Percentiles rank a stretch among this genome's conserved stretches.
phyloP scores from a whole-genome alignment of 305 asterid species.

The Solanum hybrid region DNA sequence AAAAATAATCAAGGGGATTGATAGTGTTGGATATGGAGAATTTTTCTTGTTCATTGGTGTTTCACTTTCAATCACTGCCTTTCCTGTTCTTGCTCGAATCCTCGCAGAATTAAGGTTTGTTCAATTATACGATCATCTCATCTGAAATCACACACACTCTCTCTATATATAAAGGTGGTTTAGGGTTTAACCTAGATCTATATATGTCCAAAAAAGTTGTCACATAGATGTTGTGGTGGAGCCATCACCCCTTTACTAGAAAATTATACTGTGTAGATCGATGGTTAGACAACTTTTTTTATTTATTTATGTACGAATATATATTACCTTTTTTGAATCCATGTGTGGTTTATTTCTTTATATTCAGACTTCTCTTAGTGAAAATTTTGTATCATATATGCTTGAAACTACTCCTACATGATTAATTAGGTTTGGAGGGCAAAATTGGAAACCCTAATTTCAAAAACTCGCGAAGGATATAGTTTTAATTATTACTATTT shows the following conservation, averaged over 20 bases:
- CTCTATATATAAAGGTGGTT: not conserved
- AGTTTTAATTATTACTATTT: not conserved
- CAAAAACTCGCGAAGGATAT: not conserved
- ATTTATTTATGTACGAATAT: not conserved
- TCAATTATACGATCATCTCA: not conserved
- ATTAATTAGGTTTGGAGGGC: not conserved
- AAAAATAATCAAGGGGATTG: slow-evolving; percentile 2
- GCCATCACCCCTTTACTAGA: not conserved
- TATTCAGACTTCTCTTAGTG: not conserved
- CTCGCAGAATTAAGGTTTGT: slow-evolving; percentile 26
- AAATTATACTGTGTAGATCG: not conserved
- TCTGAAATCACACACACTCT: not conserved
- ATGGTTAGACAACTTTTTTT: not conserved
- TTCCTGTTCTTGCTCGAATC: slow-evolving; percentile 48
- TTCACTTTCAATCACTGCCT: slow-evolving; percentile 42
- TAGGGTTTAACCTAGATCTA: not conserved
- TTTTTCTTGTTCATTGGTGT: slow-evolving; percentile 34
- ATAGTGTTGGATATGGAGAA: slow-evolving; percentile 12
- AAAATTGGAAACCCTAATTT: not conserved
- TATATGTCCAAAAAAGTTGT: not conserved
- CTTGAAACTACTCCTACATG: not conserved
- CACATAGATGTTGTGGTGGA: not conserved
- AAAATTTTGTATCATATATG: not conserved
- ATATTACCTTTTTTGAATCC: not conserved
- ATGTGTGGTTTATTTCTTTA: not conserved